Base-by-base conservation (phyloP, 768 basidiomycete genomes). In the Coprinopsis cinerea region DNA sequence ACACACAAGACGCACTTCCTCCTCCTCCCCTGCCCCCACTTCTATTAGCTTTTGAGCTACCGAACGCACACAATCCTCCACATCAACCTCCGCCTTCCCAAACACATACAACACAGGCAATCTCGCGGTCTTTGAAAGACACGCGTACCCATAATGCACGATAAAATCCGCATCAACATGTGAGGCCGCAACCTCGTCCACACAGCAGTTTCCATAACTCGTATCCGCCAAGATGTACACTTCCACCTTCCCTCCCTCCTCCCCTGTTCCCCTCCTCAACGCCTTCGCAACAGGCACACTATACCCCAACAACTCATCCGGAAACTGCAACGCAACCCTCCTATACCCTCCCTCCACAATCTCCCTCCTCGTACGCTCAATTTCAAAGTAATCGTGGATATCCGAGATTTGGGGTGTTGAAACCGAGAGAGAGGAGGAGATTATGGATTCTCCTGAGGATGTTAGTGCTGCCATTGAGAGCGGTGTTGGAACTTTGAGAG, bases 191-290 rank as follows among this genome's bases (percentile, higher is more conserved):
- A 98, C 87, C 57, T 97, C 91, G 59, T 99, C 96, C 2, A 95
- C 92, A 62, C 96, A 98, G 60, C 96, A 99, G 59, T 94, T 93
- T 67, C 94, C 96, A 65, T 97, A 97, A 3, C 94, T 95, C 18
- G 94, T 97, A 66, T 99, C 95, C 11, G 94, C 95, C n/a, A 97
- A 75, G 3, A 96, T 85, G 63, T 92, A 95, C 20, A 91, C 69
- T 57, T 94, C 86, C 44, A 70, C 70, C 18, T 64, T 65, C 15
- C 44, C 44, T 39, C 74, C 70, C 20, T 82, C 61, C 24, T 59
- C 65, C 1, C 61, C 60, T 6, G 36, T 18, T 17, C 6, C 11
- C 10, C 10, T 18, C 60, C 84, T 88, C 28, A 99, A 73, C 3
- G 68, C 61, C 32, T 79, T 74, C 62, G 83, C 93, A 23, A 98